Conservation (phyloP, 2,329 filamentous ascomycete genomes). For the Aureobasidium sp. region DNA sequence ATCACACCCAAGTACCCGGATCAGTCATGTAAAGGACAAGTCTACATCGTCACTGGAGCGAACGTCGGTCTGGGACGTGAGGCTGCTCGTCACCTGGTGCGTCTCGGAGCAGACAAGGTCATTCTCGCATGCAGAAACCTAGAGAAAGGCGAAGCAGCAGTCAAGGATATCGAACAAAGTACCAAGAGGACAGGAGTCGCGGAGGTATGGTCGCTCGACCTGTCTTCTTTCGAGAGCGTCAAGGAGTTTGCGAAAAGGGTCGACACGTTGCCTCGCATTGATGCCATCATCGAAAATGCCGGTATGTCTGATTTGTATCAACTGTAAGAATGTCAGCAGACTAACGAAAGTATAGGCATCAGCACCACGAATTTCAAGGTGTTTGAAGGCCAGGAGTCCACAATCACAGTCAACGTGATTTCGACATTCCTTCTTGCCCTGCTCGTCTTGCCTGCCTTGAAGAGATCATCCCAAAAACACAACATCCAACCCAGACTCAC, state of each 20-base stretch:
- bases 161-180: conserved; percentile 32
- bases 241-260: conserved; percentile 30
- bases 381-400: conserved; percentile 43
- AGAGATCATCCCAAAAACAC: conserved; percentile 32
- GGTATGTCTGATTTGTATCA: conserved; percentile 17
- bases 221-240: conserved; percentile 34
- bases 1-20: conserved; percentile 30
- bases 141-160: conserved; percentile 40
- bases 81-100: conserved; percentile 37
- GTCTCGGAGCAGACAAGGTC: conserved; percentile 35
- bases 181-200: conserved; percentile 30
- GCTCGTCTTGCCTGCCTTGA: conserved; percentile 47
- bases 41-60: conserved; percentile 43
- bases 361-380: conserved; percentile 28
- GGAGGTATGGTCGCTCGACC: conserved; percentile 43
- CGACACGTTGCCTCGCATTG: conserved; percentile 21
- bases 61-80: conserved; percentile 44
- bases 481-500: conserved; percentile 30
- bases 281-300: conserved; percentile 25
- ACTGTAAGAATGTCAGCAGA: not conserved
- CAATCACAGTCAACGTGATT: conserved; percentile 49
- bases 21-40: conserved; percentile 31
- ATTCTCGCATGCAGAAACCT: conserved; percentile 40
- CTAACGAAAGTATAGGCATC: conserved; percentile 26
- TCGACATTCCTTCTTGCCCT: conserved; percentile 45